Evolutionary conservation across 805 yeast genomes (phyloP), one percentile per base, ranked within the genome.

Genomic region (Jamesozyma jinghongensis): DNA sequence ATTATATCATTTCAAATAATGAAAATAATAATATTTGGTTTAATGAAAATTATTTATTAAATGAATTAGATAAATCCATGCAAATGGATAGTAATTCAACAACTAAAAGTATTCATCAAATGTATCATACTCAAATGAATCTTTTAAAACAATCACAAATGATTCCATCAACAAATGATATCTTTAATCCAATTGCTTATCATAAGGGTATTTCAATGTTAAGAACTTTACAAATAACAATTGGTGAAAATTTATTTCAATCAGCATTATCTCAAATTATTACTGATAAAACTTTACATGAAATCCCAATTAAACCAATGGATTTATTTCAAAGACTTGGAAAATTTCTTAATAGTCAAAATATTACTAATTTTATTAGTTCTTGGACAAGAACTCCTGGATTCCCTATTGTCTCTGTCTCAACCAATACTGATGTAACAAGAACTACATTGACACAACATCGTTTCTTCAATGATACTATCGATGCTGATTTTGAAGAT

Each of bases 331-430:
- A 39, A 7, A 42, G 44, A 18, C 38, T 57, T 40, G 57, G 58
- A 14, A 34, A 45, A 19, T 19, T 32, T 3, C 38, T 57, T 30
- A 50, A 51, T 31, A 51, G 60, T 14, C 53, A 52, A 34, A 57
- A 59, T 37, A 42, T 57, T 28, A 34, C 54, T 2, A 53, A 52
- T 39, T 59, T 46, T 32, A 47, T 53, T 38, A 49, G 74, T 45
- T 71, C 84, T 1, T 81, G 86, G 87, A 59, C 72, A 2, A 68
- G 74, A 51, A 57, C 69, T 12, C 68, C 79, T 0, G 87, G 88
- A 1, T 71, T 62, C 39, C 86, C 88, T 4, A 54, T 74, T 2
- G 51, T 81, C 5, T 49, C 56, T 3, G 74, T 74, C 1, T 33
- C 51, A 1, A 32, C 37, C 10, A 50, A 48, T 8, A 42, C 47